A percentile compares a stretch with the other conserved stretches of the same genome.
These are phyloP conservation scores for Globisporangium iwayamae DNA, from an alignment of 352 stramenopile species.

Conservation along the genomic window DNA sequence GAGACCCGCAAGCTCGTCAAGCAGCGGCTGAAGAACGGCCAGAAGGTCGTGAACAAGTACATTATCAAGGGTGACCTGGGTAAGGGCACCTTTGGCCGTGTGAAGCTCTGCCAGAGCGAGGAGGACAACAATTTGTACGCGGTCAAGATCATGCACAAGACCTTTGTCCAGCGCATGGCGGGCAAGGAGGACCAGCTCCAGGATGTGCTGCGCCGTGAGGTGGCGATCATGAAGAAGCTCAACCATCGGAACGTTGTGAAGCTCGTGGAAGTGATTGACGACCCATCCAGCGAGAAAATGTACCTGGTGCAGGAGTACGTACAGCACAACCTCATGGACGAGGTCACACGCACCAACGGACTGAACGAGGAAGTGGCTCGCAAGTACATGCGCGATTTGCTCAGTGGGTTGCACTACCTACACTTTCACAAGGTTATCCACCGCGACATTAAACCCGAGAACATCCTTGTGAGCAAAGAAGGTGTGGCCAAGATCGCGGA, in stretches of 20 bases:
- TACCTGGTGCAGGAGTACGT: slow-evolving; percentile 95
- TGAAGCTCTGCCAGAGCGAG: slow-evolving; percentile 80
- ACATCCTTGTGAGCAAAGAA: slow-evolving; percentile 82
- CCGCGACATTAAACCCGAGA: slow-evolving; percentile 90
- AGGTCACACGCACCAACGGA: slow-evolving; percentile 66
- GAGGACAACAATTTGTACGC: slow-evolving; percentile 81
- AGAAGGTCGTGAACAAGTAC: slow-evolving; percentile 93
- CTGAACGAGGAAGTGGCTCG: slow-evolving; percentile 65
- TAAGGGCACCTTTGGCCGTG: slow-evolving; percentile 87
- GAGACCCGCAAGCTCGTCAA: slow-evolving; percentile 83
- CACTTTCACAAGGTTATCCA: slow-evolving; percentile 94
- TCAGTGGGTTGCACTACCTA: slow-evolving; percentile 88
- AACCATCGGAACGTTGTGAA: slow-evolving; percentile 92
- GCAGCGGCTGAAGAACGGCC: slow-evolving; percentile 76
- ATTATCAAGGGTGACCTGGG: slow-evolving; percentile 90
- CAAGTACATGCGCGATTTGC: slow-evolving; percentile 89
- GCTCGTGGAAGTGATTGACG: slow-evolving; percentile 94
- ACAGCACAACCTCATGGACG: slow-evolving; percentile 90
- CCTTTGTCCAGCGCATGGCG: slow-evolving; percentile 86
- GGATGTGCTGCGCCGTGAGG: slow-evolving; percentile 84
- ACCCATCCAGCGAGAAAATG: slow-evolving; percentile 92
- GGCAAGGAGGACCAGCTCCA: slow-evolving; percentile 84
- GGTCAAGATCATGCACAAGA: slow-evolving; percentile 90
- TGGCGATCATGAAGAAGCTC: slow-evolving; percentile 96
- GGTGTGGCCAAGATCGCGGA: slow-evolving; percentile 88